Conservation (phyloP, 306 rosid species). For the Lagenaria siceraria region DNA sequence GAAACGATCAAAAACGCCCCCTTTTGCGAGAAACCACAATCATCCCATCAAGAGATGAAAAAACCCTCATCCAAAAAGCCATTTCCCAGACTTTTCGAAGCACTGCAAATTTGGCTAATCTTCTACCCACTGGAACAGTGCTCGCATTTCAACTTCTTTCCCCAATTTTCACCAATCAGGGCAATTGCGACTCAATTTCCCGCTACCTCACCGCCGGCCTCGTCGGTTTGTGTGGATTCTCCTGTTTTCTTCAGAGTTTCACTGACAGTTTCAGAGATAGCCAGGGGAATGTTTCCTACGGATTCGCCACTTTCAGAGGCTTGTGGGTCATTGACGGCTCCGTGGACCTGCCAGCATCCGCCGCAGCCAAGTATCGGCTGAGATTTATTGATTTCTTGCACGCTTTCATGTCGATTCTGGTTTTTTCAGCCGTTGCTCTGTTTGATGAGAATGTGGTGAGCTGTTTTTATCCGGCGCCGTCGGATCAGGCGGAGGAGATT, state of each 20-base stretch:
- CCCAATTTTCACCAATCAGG: constrained; percentile 59
- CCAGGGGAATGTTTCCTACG: constrained; percentile 51
- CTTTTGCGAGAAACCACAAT: constrained; percentile 31
- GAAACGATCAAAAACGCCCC: constrained; percentile 27
- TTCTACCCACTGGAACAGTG: constrained; percentile 74
- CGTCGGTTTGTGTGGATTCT: constrained; percentile 36
- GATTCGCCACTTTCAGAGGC: constrained; percentile 47
- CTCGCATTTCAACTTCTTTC: constrained; percentile 79
- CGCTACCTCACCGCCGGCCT: constrained; percentile 31
- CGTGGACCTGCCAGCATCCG: constrained; percentile 12
- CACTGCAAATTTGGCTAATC: constrained; percentile 83
- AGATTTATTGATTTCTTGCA: constrained; percentile 60
- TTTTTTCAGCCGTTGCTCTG: constrained; percentile 51
- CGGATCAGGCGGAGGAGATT: constrained; percentile 43
- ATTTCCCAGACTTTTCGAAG: constrained; percentile 65
- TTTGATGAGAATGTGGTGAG: constrained; percentile 55
- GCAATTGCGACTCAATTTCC: constrained; percentile 45
- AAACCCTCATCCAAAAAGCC: constrained; percentile 46
- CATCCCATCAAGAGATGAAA: constrained; percentile 31
- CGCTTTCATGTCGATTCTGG: constrained; percentile 48
- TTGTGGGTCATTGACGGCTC: constrained; percentile 66
- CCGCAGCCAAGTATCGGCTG: constrained; percentile 29
- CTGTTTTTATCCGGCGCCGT: constrained; percentile 63
- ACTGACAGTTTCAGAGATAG: constrained; percentile 59
- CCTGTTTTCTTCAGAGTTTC: constrained; percentile 50